A percentile compares a stretch with the other conserved stretches of the same genome.
Conservation (phyloP, 305 asterid species). For the Fraxinus sp. region DNA sequence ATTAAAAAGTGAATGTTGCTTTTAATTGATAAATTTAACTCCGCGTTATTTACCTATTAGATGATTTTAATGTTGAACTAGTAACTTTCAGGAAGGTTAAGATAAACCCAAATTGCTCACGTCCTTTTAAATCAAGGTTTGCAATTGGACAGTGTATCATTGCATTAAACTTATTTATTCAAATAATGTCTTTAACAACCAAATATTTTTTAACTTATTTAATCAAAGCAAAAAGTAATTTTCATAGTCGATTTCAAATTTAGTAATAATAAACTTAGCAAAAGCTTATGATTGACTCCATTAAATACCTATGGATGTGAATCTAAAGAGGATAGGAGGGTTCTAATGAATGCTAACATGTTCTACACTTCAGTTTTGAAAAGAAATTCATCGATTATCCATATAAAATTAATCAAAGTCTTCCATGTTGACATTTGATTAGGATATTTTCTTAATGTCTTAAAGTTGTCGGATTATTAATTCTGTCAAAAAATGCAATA, state of each 20-base stretch:
- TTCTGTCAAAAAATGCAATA: not conserved
- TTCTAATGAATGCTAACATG: not conserved
- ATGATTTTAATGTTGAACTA: not conserved
- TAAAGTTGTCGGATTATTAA: constrained; percentile 16
- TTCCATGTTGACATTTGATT: constrained; percentile 8
- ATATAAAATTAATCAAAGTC: constrained; percentile 10
- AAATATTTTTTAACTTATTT: not conserved
- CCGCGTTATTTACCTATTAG: too few species aligned
- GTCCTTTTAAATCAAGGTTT: not conserved
- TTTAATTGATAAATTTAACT: too few species aligned
- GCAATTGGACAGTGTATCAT: not conserved
- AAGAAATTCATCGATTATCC: not conserved
- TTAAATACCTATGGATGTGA: not conserved
- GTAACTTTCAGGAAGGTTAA: not conserved
- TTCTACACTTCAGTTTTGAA: not conserved
- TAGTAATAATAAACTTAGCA: not conserved
- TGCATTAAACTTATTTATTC: not conserved
- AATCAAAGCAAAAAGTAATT: not conserved
- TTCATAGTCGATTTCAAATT: not conserved
- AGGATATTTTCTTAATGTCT: not conserved
- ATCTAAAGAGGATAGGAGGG: not conserved
- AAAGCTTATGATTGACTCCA: not conserved
- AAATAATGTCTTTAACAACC: not conserved
- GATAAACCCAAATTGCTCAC: not conserved
- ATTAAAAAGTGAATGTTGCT: too few species aligned